Conservation (phyloP, 2,329 filamentous ascomycete species). For the Fusarium tanahbumbuense region DNA sequence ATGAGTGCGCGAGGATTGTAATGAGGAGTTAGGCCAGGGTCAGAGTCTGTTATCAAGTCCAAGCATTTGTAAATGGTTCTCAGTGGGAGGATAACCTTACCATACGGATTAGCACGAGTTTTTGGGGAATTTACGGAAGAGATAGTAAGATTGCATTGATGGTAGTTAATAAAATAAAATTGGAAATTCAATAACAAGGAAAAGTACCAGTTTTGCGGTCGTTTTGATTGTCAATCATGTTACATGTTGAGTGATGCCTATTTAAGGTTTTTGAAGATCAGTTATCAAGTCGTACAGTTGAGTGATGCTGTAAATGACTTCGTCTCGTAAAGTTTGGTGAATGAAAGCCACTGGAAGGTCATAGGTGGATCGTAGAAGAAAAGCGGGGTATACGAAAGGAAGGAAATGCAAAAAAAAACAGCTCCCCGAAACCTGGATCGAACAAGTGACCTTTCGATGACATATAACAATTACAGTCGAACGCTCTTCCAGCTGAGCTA, state of each 20-base stretch:
- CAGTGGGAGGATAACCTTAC: neutral
- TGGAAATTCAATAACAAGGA: neutral
- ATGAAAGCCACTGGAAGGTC: neutral
- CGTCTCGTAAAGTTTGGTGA: no score
- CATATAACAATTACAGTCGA: constrained; percentile 20
- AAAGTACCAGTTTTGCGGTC: neutral
- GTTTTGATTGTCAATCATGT: no score
- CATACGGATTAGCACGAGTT: neutral
- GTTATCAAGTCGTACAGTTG: no score
- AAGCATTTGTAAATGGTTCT: neutral
- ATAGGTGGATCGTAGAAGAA: no score
- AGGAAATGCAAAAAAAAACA: neutral
- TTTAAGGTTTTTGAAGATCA: no score
- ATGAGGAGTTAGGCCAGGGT: neutral
- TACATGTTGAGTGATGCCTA: no score
- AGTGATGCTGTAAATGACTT: no score
- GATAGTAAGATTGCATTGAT: neutral
- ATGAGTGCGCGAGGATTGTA: constrained; percentile 21
- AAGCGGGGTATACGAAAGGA: neutral
- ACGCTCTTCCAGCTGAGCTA: constrained; percentile 33
- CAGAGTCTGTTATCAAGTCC: no score
- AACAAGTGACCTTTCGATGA: constrained; percentile 27
- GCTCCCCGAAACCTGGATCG: constrained; percentile 31
- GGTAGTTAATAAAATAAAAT: neutral
- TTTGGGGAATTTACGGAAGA: no score